Conservation (phyloP, 108 stramenopile species). For the Nitzschia putrida region DNA sequence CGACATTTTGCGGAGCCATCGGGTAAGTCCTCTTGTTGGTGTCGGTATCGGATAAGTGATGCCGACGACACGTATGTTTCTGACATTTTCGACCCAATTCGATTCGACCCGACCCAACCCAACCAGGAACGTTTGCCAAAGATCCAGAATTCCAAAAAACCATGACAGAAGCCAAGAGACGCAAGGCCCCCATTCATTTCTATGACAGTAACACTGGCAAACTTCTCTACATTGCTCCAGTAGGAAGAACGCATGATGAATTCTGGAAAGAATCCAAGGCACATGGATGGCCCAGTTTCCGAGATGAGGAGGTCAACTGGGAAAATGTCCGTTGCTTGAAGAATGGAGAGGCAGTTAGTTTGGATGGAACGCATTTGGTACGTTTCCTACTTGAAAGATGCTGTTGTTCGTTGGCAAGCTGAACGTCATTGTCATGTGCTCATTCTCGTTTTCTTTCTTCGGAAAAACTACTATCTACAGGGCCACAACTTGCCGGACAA, state of each 20-base stretch:
- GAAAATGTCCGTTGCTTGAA: conserved; percentile 83
- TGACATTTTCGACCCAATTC: neutral
- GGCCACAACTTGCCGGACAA: conserved; percentile 57
- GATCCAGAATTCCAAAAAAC: neutral
- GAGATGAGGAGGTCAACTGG: conserved; percentile 88
- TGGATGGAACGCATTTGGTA: conserved; percentile 79
- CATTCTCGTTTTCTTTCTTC: too few relatives aligned
- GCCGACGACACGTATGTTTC: neutral
- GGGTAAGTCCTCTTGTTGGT: conserved; percentile 32
- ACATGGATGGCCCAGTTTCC: conserved; percentile 85
- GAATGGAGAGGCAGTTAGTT: conserved; percentile 80
- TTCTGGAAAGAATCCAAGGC: conserved; percentile 58
- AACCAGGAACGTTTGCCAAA: conserved; percentile 45
- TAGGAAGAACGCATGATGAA: conserved; percentile 65
- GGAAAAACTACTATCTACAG: neutral
- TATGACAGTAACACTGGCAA: conserved; percentile 81
- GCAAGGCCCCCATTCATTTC: conserved; percentile 50
- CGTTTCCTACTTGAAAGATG: neutral
- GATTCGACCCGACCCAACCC: too few relatives aligned
- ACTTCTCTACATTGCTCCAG: conserved; percentile 74
- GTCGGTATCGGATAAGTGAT: neutral
- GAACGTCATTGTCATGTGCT: neutral
- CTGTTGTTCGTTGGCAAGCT: neutral
- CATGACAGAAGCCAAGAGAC: conserved; percentile 4
- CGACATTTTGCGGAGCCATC: conserved; percentile 10